Evolutionary conservation across 2,329 filamentous ascomycete genomes (phyloP), one percentile per base, ranked within the genome.

Genomic region (Onygenales sp.): DNA sequence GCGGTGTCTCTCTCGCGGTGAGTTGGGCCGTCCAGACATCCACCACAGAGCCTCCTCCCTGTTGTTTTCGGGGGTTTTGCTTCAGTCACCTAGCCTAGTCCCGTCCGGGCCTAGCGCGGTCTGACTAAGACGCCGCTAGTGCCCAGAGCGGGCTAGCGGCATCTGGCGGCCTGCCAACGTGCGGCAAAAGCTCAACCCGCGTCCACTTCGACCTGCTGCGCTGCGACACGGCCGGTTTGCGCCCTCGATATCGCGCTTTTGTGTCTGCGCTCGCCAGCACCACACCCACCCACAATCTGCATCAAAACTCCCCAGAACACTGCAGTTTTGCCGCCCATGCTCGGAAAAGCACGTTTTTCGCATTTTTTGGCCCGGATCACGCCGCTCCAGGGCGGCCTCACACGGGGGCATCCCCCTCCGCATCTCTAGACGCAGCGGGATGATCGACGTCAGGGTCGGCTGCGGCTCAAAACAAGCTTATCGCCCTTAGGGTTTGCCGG

Each of bases 401-500:
- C 45, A 41, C 33, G 14, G 32, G 35, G 5, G 11, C 10, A 10
- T 41, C 21, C 33, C 38, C 31, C 21, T n/a, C 11, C 11, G 41
- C 36, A 38, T 49, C 27, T 50, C 41, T 11, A 56, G 32, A 43
- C 36, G 17, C 14, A 46, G 39, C 46, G 36, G 6, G 7, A 14
- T 43, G 54, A 58, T 58, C 56, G 49, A 51, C 56, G 49, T 54
- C 56, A 59, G 54, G 50, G 52, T 36, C 53, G 46, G 8, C 39
- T 51, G 42, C 33, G 44, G 45, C 52, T 53, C 42, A 55, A 58
- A 61, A 59, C 54, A 67, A 67, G 64, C 64, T 67, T 65, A 66
- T 65, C 61, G 60, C 49, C 60, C 50, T 64, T 67, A 61, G 59
- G 58, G 58, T 67, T 60, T 56, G 61, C 62, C 63, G 59, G 60